Base-by-base conservation (phyloP, 192 early-diverging fungal species). In the Phycomyces nitens region DNA sequence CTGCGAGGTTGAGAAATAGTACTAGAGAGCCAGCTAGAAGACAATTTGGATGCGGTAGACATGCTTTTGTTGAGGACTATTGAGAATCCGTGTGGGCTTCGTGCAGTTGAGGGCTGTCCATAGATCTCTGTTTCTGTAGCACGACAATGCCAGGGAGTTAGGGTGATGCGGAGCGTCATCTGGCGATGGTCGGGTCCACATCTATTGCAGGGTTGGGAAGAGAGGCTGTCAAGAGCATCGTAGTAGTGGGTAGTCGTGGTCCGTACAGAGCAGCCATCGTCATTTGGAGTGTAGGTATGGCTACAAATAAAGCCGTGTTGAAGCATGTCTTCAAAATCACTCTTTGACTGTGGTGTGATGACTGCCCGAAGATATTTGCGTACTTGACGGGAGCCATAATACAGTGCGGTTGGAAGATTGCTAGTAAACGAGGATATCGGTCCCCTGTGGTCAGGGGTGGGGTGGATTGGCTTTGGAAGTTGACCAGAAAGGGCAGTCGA, bases 41-140 rank as follows among this genome's bases (percentile, higher is more conserved):
- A 47, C 11, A 47, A 3, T 47, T 47, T 47, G 11, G 44, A 47
- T 14, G 44, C 44, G 18, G 44, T 47, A 47, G 44, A 47, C 18
- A 47, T 14, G 44, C 44, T 47, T 47, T 47, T 47, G 3, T 47
- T 14, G 44, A 47, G 44, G 2, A n/a, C 15, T 3, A 18, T 11
- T 7, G 44, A 18, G 3, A 47, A 11, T 6, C 44, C 18, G 44
- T 47, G 44, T n/a, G 12, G 4, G 18, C 11, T 18, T 2, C 44
- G 44, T 18, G 15, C 18, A 18, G 12, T 11, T 18, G 18, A n/a
- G 11, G 44, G 12, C 44, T 47, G 44, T 47, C 72, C 72, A 62
- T 78, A 78, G 8, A 78, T 66, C n/a, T 71, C 64, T 1, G 20
- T 39, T n/a, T 78, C 77, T 6, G 66, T 65, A 0, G 77, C 77